A percentile compares a stretch with the other conserved stretches of the same genome.
Conservation (phyloP, 1,284 basidiomycete genomes). For the Microstroma glucosiphilum region DNA sequence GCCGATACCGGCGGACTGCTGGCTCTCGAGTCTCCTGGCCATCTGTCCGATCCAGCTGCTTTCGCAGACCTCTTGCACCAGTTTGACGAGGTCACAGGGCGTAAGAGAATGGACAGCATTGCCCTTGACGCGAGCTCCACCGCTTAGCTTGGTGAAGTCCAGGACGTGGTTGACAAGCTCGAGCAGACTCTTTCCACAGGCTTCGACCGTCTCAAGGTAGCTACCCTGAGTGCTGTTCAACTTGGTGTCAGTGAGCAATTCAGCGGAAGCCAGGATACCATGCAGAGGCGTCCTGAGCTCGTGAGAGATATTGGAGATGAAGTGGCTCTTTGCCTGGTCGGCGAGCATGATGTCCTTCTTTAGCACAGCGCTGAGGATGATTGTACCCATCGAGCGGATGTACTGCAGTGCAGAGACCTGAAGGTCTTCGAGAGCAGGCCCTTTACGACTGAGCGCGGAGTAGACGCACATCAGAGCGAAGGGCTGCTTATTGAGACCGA, state of each 20-base stretch:
- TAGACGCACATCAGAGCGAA: conserved; percentile 89
- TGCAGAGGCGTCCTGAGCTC: conserved; percentile 57
- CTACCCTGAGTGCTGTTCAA: conserved; percentile 75
- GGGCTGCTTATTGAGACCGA: conserved; percentile 82
- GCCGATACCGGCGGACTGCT: conserved; percentile 62
- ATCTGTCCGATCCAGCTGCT: conserved; percentile 90
- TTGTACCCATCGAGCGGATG: conserved; percentile 78
- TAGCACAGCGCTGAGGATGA: conserved; percentile 85
- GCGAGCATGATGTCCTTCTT: conserved; percentile 88
- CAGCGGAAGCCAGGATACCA: conserved; percentile 76
- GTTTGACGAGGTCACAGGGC: conserved; percentile 65
- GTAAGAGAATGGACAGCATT: conserved; percentile 51
- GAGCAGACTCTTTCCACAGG: conserved; percentile 54
- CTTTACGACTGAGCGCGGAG: conserved; percentile 66
- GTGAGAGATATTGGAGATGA: conserved; percentile 91
- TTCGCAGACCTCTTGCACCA: conserved; percentile 91
- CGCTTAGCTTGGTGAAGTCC: conserved; percentile 90
- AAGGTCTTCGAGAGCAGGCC: conserved; percentile 67
- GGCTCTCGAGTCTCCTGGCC: conserved; percentile 59
- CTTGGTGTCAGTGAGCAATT: conserved; percentile 73
- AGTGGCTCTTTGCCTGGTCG: conserved; percentile 79
- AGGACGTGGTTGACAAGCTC: conserved; percentile 84
- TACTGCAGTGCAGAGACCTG: conserved; percentile 79
- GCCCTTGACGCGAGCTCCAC: conserved; percentile 42
- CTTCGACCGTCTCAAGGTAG: conserved; percentile 67